These are phyloP conservation scores for Lagenidium giganteum DNA, from an alignment of 352 stramenopile species.

Conservation along the genomic window DNA sequence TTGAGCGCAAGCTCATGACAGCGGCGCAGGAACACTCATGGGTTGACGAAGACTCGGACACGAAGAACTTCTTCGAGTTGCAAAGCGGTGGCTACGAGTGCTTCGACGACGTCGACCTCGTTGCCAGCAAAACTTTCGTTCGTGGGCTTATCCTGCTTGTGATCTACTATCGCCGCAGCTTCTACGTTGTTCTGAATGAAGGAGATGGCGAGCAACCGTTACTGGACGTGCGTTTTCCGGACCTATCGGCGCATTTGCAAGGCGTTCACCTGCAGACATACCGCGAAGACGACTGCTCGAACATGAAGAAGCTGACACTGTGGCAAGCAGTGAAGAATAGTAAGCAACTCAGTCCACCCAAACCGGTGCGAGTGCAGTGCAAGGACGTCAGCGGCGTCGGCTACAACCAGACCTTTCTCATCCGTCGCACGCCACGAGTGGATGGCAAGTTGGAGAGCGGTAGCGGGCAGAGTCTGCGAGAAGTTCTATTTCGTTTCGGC, in stretches of 20 bases:
- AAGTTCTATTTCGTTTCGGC: constrained; percentile 93
- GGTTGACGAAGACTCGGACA: constrained; percentile 82
- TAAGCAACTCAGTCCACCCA: constrained; percentile 56
- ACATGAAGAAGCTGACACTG: constrained; percentile 91
- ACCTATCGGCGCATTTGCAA: constrained; percentile 86
- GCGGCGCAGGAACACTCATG: constrained; percentile 83
- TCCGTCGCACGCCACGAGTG: constrained; percentile 49
- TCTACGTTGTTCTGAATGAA: constrained; percentile 90
- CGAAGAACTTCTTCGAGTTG: constrained; percentile 93
- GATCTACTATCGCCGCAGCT: constrained; percentile 84
- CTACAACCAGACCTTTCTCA: constrained; percentile 86
- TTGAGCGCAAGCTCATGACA: constrained; percentile 85
- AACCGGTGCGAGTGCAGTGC: constrained; percentile 79
- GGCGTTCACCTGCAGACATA: constrained; percentile 86
- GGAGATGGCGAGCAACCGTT: constrained; percentile 89
- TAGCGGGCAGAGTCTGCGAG: constrained; percentile 52
- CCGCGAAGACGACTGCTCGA: constrained; percentile 67
- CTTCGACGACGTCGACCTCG: constrained; percentile 80
- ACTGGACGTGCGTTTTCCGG: constrained; percentile 92
- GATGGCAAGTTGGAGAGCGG: constrained; percentile 10
- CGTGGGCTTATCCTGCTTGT: constrained; percentile 75
- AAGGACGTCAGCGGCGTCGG: constrained; percentile 77
- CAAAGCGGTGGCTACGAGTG: constrained; percentile 82
- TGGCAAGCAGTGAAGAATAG: constrained; percentile 76
- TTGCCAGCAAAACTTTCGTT: constrained; percentile 87